These are phyloP conservation scores for Coemansia asiatica DNA, from an alignment of 192 early-diverging fungal species.

Conservation along the genomic window DNA sequence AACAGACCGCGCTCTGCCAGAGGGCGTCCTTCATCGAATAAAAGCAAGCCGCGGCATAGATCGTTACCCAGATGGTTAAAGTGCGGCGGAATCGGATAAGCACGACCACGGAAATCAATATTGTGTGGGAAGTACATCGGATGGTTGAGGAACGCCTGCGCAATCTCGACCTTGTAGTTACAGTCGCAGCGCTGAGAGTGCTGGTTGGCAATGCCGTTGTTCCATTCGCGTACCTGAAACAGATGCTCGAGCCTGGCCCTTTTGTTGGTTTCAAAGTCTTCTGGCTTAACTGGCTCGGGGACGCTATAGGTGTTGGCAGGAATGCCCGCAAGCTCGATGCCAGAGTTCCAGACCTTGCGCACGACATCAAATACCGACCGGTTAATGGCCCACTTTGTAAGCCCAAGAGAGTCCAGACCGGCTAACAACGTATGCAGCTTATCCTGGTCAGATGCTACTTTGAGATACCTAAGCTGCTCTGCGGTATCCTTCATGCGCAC, in stretches of 20 bases:
- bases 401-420: slow-evolving; percentile 84
- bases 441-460: slow-evolving; percentile 73
- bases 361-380: slow-evolving; percentile 76
- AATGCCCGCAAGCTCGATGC: slow-evolving; percentile 69
- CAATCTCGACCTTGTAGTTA: slow-evolving; percentile 96
- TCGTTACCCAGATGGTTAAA: slow-evolving; percentile 98
- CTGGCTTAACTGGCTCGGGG: slow-evolving; percentile 63
- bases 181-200: slow-evolving; percentile 87
- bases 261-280: slow-evolving; percentile 61
- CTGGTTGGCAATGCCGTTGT: slow-evolving; percentile 66
- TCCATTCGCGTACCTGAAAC: slow-evolving; percentile 58
- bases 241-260: slow-evolving; percentile 60
- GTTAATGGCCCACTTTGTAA: slow-evolving; percentile 88
- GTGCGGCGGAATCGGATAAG: slow-evolving; percentile 93
- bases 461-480: slow-evolving; percentile 78
- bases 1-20: slow-evolving; percentile 75
- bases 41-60: slow-evolving; percentile 89
- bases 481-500: slow-evolving; percentile 72
- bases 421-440: slow-evolving; percentile 67
- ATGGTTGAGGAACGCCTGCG: slow-evolving; percentile 79
- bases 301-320: slow-evolving; percentile 57
- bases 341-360: slow-evolving; percentile 86
- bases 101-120: slow-evolving; percentile 95
- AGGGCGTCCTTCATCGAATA: slow-evolving; percentile 77
- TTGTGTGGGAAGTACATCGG: slow-evolving; percentile 97